These are phyloP conservation scores for Leccinum variicolor DNA, from an alignment of 768 basidiomycete genomes.

Conservation along the genomic window DNA sequence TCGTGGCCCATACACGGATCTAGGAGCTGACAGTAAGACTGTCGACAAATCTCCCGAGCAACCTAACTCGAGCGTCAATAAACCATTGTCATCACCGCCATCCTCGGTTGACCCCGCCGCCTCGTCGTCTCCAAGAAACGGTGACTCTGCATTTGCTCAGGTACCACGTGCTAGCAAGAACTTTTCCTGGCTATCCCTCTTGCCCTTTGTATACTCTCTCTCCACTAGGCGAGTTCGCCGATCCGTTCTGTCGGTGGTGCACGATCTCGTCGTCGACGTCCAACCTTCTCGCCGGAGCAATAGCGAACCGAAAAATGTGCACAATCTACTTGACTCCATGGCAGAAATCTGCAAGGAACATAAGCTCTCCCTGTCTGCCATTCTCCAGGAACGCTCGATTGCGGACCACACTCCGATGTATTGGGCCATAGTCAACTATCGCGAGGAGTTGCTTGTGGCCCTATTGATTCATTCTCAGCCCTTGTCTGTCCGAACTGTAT, in stretches of 20 bases:
- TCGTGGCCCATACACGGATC: background rate
- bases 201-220: constrained; percentile 24
- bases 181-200: constrained; percentile 29
- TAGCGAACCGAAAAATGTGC: constrained; percentile 13
- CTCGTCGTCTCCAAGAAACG: background rate
- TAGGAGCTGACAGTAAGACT: background rate
- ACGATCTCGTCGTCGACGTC: constrained; percentile 50
- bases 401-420: constrained; percentile 30
- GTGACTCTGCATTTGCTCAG: background rate
- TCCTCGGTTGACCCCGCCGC: background rate
- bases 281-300: constrained; percentile 1
- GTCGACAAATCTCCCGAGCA: background rate
- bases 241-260: constrained; percentile 50
- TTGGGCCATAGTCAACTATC: constrained; percentile 35
- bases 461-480: constrained; percentile 51
- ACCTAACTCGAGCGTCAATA: background rate
- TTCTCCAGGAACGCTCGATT: constrained; percentile 26
- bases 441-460: constrained; percentile 40
- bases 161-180: constrained; percentile 3
- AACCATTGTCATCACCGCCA: background rate
- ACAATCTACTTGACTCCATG: constrained; percentile 54
- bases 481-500: constrained; percentile 39
- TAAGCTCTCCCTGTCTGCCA: constrained; percentile 36
- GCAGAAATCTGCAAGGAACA: constrained; percentile 53
- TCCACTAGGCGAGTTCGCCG: constrained; percentile 45